Conservation (phyloP, 495 filamentous ascomycete species). For the Annulohypoxylon bovei region DNA sequence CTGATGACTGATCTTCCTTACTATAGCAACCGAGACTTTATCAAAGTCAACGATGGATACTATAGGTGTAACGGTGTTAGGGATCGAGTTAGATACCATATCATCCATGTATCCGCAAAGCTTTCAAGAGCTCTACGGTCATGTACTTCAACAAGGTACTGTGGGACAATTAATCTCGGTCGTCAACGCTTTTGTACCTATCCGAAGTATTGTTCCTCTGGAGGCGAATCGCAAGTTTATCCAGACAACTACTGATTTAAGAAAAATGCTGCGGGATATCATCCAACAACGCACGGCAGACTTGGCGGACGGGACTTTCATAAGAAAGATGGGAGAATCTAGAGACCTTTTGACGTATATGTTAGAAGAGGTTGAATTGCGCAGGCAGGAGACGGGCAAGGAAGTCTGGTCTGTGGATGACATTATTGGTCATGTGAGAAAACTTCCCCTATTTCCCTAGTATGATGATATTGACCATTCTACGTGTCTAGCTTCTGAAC, state of each 20-base stretch:
- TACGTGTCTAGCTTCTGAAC: conserved; percentile 21
- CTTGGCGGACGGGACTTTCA: conserved; percentile 36
- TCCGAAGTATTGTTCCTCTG: conserved; percentile 42
- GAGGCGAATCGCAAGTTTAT: conserved; percentile 41
- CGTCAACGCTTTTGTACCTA: conserved; percentile 44
- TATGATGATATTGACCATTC: not conserved
- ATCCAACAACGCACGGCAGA: conserved; percentile 38
- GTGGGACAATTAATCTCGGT: conserved; percentile 45
- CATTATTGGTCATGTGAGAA: conserved; percentile 42
- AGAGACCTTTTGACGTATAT: conserved; percentile 43
- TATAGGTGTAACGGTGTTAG: conserved; percentile 74
- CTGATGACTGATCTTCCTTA: not conserved
- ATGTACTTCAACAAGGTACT: conserved; percentile 45
- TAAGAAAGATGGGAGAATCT: conserved; percentile 24
- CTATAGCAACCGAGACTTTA: conserved; percentile 31
- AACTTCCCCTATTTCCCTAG: not conserved
- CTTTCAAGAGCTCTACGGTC: conserved; percentile 41
- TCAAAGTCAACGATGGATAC: conserved; percentile 69
- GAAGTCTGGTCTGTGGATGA: conserved; percentile 41
- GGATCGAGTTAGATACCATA: conserved; percentile 70
- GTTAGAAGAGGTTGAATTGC: conserved; percentile 37
- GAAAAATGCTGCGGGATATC: conserved; percentile 39
- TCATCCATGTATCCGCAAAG: conserved; percentile 47
- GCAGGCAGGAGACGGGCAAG: conserved; percentile 26
- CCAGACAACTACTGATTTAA: conserved; percentile 34